These are phyloP conservation scores for Penicillium sp. DNA, from an alignment of 2,329 filamentous ascomycete species.

Conservation along the genomic window DNA sequence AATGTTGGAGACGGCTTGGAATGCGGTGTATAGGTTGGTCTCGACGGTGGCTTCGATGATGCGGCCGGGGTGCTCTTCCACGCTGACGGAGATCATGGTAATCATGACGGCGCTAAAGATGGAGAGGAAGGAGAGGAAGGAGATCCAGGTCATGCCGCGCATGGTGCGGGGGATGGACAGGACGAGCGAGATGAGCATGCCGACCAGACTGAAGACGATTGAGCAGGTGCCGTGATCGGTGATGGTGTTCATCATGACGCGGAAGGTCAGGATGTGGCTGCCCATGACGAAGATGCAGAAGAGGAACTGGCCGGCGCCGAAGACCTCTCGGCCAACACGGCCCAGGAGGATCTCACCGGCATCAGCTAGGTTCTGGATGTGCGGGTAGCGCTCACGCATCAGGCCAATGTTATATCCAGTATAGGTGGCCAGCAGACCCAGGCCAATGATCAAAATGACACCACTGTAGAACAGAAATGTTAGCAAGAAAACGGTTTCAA, in stretches of 20 bases:
- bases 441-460: conserved; percentile 54
- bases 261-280: conserved; percentile 69
- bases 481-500: not conserved
- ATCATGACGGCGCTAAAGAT: conserved; percentile 65
- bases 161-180: conserved; percentile 58
- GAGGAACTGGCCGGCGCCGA: conserved; percentile 62
- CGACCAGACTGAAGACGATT: conserved; percentile 62
- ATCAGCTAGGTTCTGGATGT: conserved; percentile 67
- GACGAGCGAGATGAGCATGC: conserved; percentile 57
- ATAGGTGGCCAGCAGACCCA: conserved; percentile 60
- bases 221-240: conserved; percentile 64
- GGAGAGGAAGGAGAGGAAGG: conserved; percentile 62
- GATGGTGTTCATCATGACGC: conserved; percentile 67
- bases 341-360: conserved; percentile 66
- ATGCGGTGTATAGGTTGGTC: conserved; percentile 56
- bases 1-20: conserved; percentile 68
- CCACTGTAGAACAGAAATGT: conserved; percentile 36
- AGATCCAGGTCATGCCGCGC: conserved; percentile 64
- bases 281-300: conserved; percentile 70
- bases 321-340: conserved; percentile 61
- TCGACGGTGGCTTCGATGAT: conserved; percentile 42
- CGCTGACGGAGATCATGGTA: conserved; percentile 66
- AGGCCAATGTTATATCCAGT: conserved; percentile 62
- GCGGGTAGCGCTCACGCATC: conserved; percentile 58
- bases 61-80: conserved; percentile 47